Base-by-base conservation (phyloP, 176 grass and related monocot genomes). In the Musa acuminata region DNA sequence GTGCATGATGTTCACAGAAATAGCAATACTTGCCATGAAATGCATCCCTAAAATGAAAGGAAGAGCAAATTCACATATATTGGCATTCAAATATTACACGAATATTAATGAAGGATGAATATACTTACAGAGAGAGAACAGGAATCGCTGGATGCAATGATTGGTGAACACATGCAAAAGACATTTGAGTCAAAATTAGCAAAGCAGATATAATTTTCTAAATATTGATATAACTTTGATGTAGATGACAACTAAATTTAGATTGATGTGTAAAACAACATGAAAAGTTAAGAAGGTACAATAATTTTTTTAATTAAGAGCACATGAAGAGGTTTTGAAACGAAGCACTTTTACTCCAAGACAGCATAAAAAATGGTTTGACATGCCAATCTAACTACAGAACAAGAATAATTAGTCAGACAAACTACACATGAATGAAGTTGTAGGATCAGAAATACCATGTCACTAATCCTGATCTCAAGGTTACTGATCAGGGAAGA, bases 81-180 rank as follows among this genome's bases (percentile, higher is more conserved):
- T 35, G 3, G 29, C 29, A 35, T 35, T 35, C 29, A 35, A 35
- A 35, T 5, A 35, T 35, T 35, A 35, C 29, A 35, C 4, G 29
- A 35, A 35, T 35, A 35, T 35, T 35, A 20, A 55, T 73, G 77
- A 75, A 51, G 58, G 69, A 69, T 53, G 17, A 64, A 71, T 24
- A 48, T 82, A 79, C 94, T 93, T 86, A 98, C 94, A 93, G 88
- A 79, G 94, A 98, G 11, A 98, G 80, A 87, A 98, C 94, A 85
- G 94, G 94, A 91, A 98, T 98, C 57, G 94, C 94, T 98, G 87
- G 67, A 72, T 66, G 78, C 4, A 5, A 83, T 80, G 78, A 65
- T 76, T 25, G 72, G 73, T 67, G 77, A 72, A 59, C 73, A 72
- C 86, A 98, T 91, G 88, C 82, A 87, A 72, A 77, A 77, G 82